These are phyloP conservation scores for Andalucia godoyi DNA, from an alignment of 78 protist species.

Conservation along the genomic window DNA sequence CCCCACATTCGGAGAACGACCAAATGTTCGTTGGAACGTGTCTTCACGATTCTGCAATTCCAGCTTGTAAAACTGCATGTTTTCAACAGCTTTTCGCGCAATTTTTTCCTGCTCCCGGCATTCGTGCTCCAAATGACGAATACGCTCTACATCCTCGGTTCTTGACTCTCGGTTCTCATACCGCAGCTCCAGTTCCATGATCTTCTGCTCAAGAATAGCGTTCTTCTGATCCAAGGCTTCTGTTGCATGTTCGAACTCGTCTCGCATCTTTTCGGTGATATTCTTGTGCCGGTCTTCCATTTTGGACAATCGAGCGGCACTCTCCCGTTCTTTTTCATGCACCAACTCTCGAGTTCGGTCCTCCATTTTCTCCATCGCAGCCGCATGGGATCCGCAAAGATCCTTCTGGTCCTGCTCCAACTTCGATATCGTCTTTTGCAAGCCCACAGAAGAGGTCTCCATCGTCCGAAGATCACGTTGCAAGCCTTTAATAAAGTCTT, in stretches of 20 bases:
- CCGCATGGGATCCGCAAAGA: too few species aligned
- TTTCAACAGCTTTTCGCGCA: not conserved
- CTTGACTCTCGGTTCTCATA: constrained; percentile 18
- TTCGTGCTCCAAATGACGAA: not conserved
- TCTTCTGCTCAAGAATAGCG: not conserved
- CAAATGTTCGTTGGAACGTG: constrained; percentile 32
- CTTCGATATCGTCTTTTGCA: too few species aligned
- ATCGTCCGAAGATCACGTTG: too few species aligned
- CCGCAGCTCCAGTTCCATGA: constrained; percentile 7
- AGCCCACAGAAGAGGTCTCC: too few species aligned
- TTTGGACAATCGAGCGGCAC: too few species aligned
- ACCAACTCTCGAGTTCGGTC: too few species aligned
- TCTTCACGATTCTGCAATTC: constrained; percentile 49
- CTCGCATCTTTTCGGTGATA: not conserved
- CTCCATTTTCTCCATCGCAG: too few species aligned
- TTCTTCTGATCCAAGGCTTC: constrained; percentile 5
- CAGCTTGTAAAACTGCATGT: constrained; percentile 23
- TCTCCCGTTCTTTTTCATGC: too few species aligned
- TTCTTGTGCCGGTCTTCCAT: not conserved
- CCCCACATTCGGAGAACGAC: constrained; percentile 27
- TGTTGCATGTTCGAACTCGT: not conserved
- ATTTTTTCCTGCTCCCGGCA: not conserved
- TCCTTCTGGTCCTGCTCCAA: too few species aligned
- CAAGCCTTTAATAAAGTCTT: too few species aligned
- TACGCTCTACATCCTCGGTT: constrained; percentile 25